Conservation (phyloP, 192 early-diverging fungal genomes). For the Coemansia sp. region DNA sequence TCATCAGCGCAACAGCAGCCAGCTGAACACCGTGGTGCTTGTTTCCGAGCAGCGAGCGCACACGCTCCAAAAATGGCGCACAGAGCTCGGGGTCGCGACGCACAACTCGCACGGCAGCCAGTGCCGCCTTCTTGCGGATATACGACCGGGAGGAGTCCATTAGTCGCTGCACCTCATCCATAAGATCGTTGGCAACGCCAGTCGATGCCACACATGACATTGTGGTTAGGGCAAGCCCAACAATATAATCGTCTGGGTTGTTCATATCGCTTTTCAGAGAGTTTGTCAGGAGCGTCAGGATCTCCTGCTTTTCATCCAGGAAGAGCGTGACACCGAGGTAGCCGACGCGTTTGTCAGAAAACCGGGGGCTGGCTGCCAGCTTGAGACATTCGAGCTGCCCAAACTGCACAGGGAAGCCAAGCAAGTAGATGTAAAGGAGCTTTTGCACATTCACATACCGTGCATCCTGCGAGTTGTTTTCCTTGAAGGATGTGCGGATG, state of each 20-base stretch:
- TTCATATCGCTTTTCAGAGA: conserved; percentile 96
- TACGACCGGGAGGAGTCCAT: conserved; percentile 89
- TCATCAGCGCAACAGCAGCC: conserved; percentile 85
- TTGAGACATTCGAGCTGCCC: conserved; percentile 99
- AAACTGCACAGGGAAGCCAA: conserved; percentile 98
- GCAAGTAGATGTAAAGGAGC: conserved; percentile 97
- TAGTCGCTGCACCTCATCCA: conserved; percentile 89
- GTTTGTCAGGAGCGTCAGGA: conserved; percentile 96
- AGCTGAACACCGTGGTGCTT: conserved; percentile 95
- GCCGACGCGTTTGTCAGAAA: conserved; percentile 96
- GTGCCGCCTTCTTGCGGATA: conserved; percentile 96
- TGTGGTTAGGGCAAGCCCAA: conserved; percentile 96
- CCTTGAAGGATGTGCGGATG: conserved; percentile 96
- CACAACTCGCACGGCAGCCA: conserved; percentile 89
- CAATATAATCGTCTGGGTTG: conserved; percentile 92
- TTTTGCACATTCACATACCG: conserved; percentile 95
- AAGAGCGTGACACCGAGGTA: conserved; percentile 98
- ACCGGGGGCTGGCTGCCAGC: conserved; percentile 88
- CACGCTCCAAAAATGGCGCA: conserved; percentile 76
- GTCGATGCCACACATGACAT: conserved; percentile 95
- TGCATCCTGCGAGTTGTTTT: conserved; percentile 83
- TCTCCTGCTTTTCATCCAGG: conserved; percentile 97
- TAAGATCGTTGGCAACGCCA: conserved; percentile 94
- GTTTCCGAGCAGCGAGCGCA: conserved; percentile 79
- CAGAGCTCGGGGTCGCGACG: conserved; percentile 90